A percentile compares a stretch with the other conserved stretches of the same genome.
Evolutionary conservation across 805 yeast species (phyloP).

Genomic region (Candida tibetensis): DNA sequence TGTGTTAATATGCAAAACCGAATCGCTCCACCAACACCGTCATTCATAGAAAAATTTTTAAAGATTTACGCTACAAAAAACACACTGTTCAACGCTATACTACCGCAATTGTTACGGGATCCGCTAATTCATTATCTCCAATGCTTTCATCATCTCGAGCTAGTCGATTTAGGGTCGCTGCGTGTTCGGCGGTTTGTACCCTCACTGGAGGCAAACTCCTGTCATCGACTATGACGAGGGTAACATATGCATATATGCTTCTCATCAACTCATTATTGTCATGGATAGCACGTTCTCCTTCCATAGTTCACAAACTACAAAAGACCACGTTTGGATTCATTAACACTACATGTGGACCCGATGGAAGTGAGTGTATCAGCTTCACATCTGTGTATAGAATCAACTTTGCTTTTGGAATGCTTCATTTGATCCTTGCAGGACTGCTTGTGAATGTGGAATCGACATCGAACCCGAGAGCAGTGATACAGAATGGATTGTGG

Average conservation of each 20-base stretch:
- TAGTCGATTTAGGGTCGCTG: slow-evolving; percentile 77
- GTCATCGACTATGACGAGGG: slow-evolving; percentile 79
- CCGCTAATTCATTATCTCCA: slow-evolving; percentile 68
- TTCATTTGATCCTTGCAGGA: slow-evolving; percentile 71
- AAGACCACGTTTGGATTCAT: slow-evolving; percentile 65
- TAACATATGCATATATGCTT: slow-evolving; percentile 79
- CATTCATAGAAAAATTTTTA: too few species aligned
- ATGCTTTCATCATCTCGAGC: slow-evolving; percentile 50
- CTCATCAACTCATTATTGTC: slow-evolving; percentile 77
- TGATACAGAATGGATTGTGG: slow-evolving; percentile 93
- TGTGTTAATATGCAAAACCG: too few species aligned
- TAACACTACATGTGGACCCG: slow-evolving; percentile 63
- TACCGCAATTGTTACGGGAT: slow-evolving; percentile 58
- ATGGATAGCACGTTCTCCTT: slow-evolving; percentile 89
- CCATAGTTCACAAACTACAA: slow-evolving; percentile 71
- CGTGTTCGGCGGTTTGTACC: slow-evolving; percentile 56
- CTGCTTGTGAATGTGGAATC: slow-evolving; percentile 72
- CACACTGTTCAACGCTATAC: too few species aligned
- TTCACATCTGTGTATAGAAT: slow-evolving; percentile 90
- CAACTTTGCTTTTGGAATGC: slow-evolving; percentile 79
- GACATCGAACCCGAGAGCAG: slow-evolving; percentile 72
- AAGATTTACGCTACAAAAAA: not conserved
- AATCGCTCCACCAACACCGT: not conserved
- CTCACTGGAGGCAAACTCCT: slow-evolving; percentile 58
- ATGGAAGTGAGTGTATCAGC: slow-evolving; percentile 78